phyloP scores from a whole-genome alignment of 2,329 filamentous ascomycete species.

The Microdochium paspali region DNA sequence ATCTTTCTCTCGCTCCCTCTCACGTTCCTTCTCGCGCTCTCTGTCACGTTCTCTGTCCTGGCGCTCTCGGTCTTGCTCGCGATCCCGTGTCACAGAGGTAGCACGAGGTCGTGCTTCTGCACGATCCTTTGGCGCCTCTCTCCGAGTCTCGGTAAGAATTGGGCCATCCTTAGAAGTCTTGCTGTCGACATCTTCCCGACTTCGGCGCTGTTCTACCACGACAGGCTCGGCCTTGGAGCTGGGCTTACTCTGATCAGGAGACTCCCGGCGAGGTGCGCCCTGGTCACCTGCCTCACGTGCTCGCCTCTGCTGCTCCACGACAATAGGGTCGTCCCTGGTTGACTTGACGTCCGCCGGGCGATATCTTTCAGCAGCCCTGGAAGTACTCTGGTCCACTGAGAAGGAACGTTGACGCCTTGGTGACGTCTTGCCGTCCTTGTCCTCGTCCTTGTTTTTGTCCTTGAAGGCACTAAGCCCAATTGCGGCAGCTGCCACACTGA shows the following conservation, averaged over 20 bases:
- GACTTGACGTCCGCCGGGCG: not conserved
- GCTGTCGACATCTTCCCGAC: not conserved
- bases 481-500: slow-evolving; percentile 38
- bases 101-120: slow-evolving; percentile 9
- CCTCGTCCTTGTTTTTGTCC: slow-evolving; percentile 28
- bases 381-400: slow-evolving; percentile 14
- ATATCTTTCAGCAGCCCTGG: slow-evolving; percentile 15
- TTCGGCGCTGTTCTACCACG: not conserved
- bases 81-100: slow-evolving; percentile 6
- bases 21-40: slow-evolving; percentile 10
- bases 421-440: slow-evolving; percentile 17
- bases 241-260: slow-evolving; percentile 8
- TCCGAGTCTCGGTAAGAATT: slow-evolving; percentile 9
- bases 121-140: slow-evolving; percentile 7
- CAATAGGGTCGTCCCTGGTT: slow-evolving; percentile 8
- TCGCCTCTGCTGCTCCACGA: slow-evolving; percentile 13
- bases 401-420: slow-evolving; percentile 15
- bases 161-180: slow-evolving; percentile 5
- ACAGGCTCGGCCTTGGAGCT: not conserved
- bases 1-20: slow-evolving; percentile 7
- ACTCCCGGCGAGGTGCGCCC: slow-evolving; percentile 11
- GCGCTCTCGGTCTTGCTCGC: slow-evolving; percentile 5
- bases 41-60: slow-evolving; percentile 8
- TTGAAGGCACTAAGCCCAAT: slow-evolving; percentile 31
- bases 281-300: not conserved